Evolutionary conservation across 441 rosid genomes (phyloP).

Genomic region (Mallotus repandus): DNA sequence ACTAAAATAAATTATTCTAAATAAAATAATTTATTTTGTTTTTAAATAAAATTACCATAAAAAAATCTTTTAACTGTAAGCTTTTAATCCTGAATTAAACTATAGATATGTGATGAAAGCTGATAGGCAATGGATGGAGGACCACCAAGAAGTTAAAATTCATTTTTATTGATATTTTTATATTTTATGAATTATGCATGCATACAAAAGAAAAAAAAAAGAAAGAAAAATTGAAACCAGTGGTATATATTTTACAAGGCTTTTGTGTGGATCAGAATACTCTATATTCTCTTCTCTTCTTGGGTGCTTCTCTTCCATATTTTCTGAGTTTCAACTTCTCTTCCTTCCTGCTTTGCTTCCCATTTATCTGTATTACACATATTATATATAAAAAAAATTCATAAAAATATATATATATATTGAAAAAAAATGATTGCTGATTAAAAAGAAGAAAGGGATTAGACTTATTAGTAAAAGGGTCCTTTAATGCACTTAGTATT

Average conservation of each 20-base stretch:
- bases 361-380: neutral
- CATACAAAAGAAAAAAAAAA: too few species aligned
- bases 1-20: too few species aligned
- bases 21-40: too few species aligned
- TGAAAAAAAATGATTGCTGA: slow-evolving; percentile 14
- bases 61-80: too few species aligned
- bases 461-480: neutral
- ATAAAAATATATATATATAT: neutral
- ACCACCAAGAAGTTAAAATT: slow-evolving; percentile 7
- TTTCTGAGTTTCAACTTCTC: slow-evolving; percentile 5
- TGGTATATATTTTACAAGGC: slow-evolving; percentile 39
- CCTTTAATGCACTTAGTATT: neutral
- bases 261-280: slow-evolving; percentile 46
- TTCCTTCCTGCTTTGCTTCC: neutral
- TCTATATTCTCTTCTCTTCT: slow-evolving; percentile 3
- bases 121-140: neutral
- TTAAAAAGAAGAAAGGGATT: slow-evolving; percentile 5
- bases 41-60: too few species aligned
- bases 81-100: too few species aligned
- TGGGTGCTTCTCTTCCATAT: slow-evolving; percentile 17
- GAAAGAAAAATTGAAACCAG: slow-evolving; percentile 31
- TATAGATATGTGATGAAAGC: neutral
- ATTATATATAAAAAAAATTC: neutral
- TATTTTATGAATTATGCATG: neutral
- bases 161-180: neutral